Percentiles rank a stretch among this genome's conserved stretches.
These are phyloP conservation scores for Candida xyloterini DNA, from an alignment of 805 yeast species.

Conservation along the genomic window DNA sequence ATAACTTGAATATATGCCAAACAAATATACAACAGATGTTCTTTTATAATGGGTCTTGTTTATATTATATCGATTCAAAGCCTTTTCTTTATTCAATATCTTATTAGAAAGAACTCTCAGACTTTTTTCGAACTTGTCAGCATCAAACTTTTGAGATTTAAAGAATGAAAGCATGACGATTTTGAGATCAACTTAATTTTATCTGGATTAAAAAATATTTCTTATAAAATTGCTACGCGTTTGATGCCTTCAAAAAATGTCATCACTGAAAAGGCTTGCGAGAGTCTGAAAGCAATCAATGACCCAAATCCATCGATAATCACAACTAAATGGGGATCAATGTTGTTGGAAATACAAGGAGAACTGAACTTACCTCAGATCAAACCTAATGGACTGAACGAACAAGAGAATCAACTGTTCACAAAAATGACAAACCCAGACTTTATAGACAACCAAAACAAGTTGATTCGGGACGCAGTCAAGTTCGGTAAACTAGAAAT, in stretches of 20 bases:
- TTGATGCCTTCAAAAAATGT: constrained; percentile 27
- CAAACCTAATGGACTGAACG: constrained; percentile 32
- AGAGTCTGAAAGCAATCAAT: constrained; percentile 8
- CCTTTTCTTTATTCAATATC: constrained; percentile 31
- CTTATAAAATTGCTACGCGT: background rate
- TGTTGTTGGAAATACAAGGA: constrained; percentile 71
- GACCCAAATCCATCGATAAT: constrained; percentile 27
- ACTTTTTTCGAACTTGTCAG: constrained; percentile 42
- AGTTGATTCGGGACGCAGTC: constrained; percentile 38
- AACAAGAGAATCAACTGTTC: constrained; percentile 36
- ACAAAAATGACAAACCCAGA: constrained; percentile 28
- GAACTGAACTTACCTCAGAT: constrained; percentile 51
- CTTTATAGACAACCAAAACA: constrained; percentile 4
- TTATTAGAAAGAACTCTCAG: constrained; percentile 37
- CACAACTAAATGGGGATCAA: constrained; percentile 56
- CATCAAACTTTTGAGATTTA: constrained; percentile 37
- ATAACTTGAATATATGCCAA: constrained; percentile 23
- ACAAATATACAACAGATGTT: constrained; percentile 18
- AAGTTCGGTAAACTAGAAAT: constrained; percentile 48
- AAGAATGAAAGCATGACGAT: constrained; percentile 23
- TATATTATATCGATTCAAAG: constrained; percentile 14
- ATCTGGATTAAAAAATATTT: background rate
- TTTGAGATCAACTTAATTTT: background rate
- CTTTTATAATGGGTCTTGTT: constrained; percentile 19
- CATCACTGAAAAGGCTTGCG: constrained; percentile 15